Percentiles rank a stretch among this genome's conserved stretches.
Conservation (phyloP, 106 monocot species). For the Apostasia ramifera region DNA sequence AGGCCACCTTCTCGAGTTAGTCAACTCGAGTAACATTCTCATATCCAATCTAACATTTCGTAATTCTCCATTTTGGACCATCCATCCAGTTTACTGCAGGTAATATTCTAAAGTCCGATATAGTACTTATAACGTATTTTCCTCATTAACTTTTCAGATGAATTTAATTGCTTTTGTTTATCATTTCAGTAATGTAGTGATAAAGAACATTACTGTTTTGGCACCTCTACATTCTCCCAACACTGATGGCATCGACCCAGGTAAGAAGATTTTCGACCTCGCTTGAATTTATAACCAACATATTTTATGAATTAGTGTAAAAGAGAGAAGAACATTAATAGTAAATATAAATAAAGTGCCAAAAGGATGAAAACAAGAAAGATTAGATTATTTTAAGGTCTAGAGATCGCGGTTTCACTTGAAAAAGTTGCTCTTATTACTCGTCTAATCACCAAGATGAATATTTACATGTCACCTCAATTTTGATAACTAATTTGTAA, state of each 20-base stretch:
- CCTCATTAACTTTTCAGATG: background rate
- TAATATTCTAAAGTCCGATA: conserved; percentile 4
- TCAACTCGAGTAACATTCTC: conserved; percentile 74
- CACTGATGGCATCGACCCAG: conserved; percentile 97
- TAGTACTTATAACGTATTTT: background rate
- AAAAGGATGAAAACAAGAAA: no score
- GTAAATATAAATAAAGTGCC: no score
- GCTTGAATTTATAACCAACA: no score
- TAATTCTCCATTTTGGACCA: conserved; percentile 93
- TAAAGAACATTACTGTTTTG: conserved; percentile 71
- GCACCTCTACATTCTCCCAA: conserved; percentile 84
- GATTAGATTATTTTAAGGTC: no score
- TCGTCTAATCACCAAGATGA: no score
- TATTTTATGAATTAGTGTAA: no score
- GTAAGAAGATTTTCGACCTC: conserved; percentile 12
- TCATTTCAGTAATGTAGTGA: conserved; percentile 66
- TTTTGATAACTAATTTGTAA: no score
- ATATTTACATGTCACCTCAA: no score
- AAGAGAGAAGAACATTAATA: no score
- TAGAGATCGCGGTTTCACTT: no score
- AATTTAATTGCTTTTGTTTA: background rate
- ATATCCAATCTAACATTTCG: conserved; percentile 72
- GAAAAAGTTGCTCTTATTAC: no score
- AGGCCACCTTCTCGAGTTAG: conserved; percentile 83
- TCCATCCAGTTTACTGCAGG: conserved; percentile 97